A percentile compares a stretch with the other conserved stretches of the same genome.
These are phyloP conservation scores for Pistacia integerrima DNA, from an alignment of 345 rosid genomes.

Conservation along the genomic window DNA sequence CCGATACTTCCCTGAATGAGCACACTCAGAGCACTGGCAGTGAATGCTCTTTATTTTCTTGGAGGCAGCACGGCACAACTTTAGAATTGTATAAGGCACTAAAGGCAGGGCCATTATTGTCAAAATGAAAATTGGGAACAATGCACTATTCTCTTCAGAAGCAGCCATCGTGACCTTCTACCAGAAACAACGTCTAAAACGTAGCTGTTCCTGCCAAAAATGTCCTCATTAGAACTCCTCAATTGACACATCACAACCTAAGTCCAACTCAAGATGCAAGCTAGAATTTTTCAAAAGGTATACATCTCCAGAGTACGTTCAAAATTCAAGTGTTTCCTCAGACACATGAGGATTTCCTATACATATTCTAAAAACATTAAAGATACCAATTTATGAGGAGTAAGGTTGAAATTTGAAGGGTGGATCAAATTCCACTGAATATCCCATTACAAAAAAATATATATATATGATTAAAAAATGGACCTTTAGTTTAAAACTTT, in stretches of 20 bases:
- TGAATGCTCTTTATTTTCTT: constrained; percentile 72
- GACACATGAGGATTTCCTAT: not conserved
- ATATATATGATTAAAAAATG: too few relatives aligned
- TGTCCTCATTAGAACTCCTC: constrained; percentile 18
- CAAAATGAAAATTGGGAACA: constrained; percentile 95
- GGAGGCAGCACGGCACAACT: constrained; percentile 71
- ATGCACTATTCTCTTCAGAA: constrained; percentile 78
- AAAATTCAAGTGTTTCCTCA: not conserved
- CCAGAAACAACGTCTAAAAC: constrained; percentile 19
- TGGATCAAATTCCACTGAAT: not conserved
- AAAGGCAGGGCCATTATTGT: constrained; percentile 93
- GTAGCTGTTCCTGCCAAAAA: constrained; percentile 20
- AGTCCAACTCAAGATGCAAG: not conserved
- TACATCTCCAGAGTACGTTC: not conserved
- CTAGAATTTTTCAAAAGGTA: not conserved
- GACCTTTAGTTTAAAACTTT: not conserved
- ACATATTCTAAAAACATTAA: not conserved
- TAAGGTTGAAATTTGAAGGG: too few relatives aligned
- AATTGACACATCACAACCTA: not conserved
- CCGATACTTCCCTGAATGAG: constrained; percentile 79
- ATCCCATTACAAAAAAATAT: too few relatives aligned
- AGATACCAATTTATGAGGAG: not conserved
- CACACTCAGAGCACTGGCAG: constrained; percentile 84
- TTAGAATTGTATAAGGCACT: constrained; percentile 81
- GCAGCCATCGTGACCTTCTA: constrained; percentile 71